Percentiles rank a stretch among this genome's conserved stretches.
Conservation (phyloP, 2,329 filamentous ascomycete genomes). For the Phaeophleospora eucalypticola region DNA sequence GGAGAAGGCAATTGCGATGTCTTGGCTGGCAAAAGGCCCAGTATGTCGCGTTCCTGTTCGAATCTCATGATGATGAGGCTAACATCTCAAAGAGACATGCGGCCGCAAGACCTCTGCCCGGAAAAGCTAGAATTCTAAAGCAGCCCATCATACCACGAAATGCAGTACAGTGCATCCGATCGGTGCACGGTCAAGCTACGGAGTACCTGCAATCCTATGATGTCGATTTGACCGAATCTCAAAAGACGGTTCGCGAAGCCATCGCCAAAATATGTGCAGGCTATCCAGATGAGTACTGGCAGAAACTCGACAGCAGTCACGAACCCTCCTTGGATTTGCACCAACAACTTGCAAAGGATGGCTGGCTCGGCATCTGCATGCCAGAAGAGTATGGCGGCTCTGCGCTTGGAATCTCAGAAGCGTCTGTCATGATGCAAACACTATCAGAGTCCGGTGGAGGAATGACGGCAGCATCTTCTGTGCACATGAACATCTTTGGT, state of each 20-base stretch:
- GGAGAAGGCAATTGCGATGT: no score
- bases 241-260: slow-evolving; percentile 41
- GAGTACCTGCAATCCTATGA: slow-evolving; percentile 29
- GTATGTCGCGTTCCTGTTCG: no score
- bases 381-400: slow-evolving; percentile 41
- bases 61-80: no score
- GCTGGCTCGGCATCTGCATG: slow-evolving; percentile 46
- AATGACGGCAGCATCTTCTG: slow-evolving; percentile 40
- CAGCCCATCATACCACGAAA: not conserved
- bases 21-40: not conserved
- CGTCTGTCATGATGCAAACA: slow-evolving; percentile 47
- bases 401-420: slow-evolving; percentile 41
- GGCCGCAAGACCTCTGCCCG: no score
- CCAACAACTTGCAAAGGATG: slow-evolving; percentile 37
- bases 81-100: no score
- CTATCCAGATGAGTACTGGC: slow-evolving; percentile 44
- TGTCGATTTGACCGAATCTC: slow-evolving; percentile 39
- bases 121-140: not conserved
- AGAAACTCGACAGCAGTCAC: slow-evolving; percentile 35
- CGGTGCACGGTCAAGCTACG: slow-evolving; percentile 21
- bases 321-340: slow-evolving; percentile 46
- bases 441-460: slow-evolving; percentile 44
- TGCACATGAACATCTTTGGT: slow-evolving; percentile 49
- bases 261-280: slow-evolving; percentile 42
- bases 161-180: not conserved